phyloP scores from a whole-genome alignment of 139 green algal genomes.

The Tetradesmus obliquus region DNA sequence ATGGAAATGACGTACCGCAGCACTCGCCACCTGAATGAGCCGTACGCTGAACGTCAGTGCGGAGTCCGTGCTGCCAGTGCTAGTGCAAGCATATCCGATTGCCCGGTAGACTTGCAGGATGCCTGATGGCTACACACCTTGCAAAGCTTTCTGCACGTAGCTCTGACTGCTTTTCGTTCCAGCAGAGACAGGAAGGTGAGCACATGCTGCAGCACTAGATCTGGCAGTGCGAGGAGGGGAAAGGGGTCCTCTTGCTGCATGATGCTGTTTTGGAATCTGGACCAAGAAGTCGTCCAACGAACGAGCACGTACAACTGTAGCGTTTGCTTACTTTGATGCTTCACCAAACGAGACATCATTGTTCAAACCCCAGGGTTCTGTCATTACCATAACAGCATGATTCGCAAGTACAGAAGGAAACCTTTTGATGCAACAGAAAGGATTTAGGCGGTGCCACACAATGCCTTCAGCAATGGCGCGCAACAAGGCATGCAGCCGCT shows the following conservation, averaged over 20 bases:
- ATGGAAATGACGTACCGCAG: conserved; percentile 34
- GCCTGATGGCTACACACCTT: background rate
- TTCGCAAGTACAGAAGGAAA: too few species aligned
- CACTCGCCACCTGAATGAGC: background rate
- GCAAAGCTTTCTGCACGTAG: conserved; percentile 19
- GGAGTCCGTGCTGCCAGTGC: background rate
- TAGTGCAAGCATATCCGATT: background rate
- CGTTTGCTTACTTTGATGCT: background rate
- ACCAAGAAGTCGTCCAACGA: background rate
- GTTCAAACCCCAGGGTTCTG: too few species aligned
- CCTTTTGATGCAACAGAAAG: too few species aligned
- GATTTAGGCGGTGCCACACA: too few species aligned
- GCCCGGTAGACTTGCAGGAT: background rate
- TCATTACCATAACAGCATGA: too few species aligned
- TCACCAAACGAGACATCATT: too few species aligned
- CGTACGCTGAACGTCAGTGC: background rate
- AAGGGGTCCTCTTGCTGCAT: conserved; percentile 20
- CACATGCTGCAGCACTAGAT: conserved; percentile 37
- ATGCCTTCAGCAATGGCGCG: too few species aligned
- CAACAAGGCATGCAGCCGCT: too few species aligned
- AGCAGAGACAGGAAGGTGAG: conserved; percentile 20
- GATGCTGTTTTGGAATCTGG: background rate
- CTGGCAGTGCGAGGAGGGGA: conserved; percentile 8
- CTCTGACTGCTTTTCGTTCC: conserved; percentile 28
- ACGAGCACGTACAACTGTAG: background rate